A percentile compares a stretch with the other conserved stretches of the same genome.
Evolutionary conservation across 257 asterid species (phyloP).

Genomic region (Ballota nigra): DNA sequence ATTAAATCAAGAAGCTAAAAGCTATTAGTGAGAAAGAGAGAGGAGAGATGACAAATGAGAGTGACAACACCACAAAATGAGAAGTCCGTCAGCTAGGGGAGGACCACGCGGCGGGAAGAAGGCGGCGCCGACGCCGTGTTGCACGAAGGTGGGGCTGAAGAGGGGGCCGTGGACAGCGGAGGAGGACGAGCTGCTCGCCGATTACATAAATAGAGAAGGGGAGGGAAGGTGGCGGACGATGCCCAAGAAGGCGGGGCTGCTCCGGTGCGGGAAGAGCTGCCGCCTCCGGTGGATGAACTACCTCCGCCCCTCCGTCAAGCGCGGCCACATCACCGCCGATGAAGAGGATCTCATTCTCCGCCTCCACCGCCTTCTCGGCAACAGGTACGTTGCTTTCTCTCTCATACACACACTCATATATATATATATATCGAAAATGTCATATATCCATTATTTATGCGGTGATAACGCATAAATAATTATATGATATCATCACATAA

Average conservation of each 20-base stretch:
- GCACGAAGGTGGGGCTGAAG: slow-evolving; percentile 80
- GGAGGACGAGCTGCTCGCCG: slow-evolving; percentile 70
- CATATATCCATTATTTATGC: too few relatives aligned
- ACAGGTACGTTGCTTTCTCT: slow-evolving; percentile 37
- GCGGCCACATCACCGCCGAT: slow-evolving; percentile 70
- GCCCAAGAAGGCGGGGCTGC: slow-evolving; percentile 90
- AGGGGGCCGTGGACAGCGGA: slow-evolving; percentile 92
- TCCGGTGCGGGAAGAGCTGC: slow-evolving; percentile 95
- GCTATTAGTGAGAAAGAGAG: not conserved
- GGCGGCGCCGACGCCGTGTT: slow-evolving; percentile 66
- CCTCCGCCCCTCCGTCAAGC: slow-evolving; percentile 86
- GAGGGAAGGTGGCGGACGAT: slow-evolving; percentile 87
- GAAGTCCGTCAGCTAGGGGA: slow-evolving; percentile 8
- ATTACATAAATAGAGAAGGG: slow-evolving; percentile 45
- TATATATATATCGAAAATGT: too few relatives aligned
- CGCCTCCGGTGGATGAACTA: slow-evolving; percentile 93
- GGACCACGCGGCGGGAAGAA: slow-evolving; percentile 5
- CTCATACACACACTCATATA: too few relatives aligned
- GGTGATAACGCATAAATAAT: too few relatives aligned
- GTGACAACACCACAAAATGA: slow-evolving; percentile 5
- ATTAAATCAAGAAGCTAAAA: not conserved
- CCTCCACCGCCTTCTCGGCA: slow-evolving; percentile 84
- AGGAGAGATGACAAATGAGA: not conserved
- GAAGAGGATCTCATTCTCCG: slow-evolving; percentile 86
- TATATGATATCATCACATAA: too few relatives aligned